phyloP scores from a whole-genome alignment of 129 eudicot genomes.

The Lonicera japonica region DNA sequence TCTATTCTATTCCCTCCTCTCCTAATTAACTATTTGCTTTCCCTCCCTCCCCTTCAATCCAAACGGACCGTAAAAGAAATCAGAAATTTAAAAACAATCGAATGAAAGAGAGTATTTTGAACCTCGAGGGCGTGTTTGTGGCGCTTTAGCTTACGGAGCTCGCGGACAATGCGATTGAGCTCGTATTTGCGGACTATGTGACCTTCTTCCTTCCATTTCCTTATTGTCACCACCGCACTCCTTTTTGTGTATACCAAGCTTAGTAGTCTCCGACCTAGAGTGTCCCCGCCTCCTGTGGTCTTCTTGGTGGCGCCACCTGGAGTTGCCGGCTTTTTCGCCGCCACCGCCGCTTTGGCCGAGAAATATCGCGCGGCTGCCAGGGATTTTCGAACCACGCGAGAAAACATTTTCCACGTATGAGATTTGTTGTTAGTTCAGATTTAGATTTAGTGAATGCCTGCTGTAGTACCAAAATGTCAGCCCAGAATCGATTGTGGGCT shows the following conservation, averaged over 20 bases:
- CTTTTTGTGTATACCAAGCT: constrained; percentile 60
- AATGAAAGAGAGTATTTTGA: no score
- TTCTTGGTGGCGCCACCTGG: constrained; percentile 8
- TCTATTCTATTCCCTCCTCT: no score
- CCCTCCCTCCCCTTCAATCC: no score
- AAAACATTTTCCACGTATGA: constrained; percentile 14
- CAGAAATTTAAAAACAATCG: no score
- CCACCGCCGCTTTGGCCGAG: constrained; percentile 35
- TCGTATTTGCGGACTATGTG: constrained; percentile 59
- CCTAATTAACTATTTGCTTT: no score
- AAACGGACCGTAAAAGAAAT: no score
- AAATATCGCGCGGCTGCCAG: constrained; percentile 46
- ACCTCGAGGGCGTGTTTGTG: constrained; percentile 93
- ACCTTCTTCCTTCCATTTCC: constrained; percentile 84
- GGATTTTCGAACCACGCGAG: constrained; percentile 43
- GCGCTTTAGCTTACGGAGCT: constrained; percentile 56
- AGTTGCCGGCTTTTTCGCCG: neutral
- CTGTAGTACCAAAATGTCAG: neutral
- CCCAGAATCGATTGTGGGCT: neutral
- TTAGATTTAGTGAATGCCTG: no score
- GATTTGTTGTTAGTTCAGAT: neutral
- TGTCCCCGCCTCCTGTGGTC: constrained; percentile 43
- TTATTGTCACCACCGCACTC: constrained; percentile 58
- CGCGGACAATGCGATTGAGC: constrained; percentile 71
- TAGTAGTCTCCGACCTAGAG: constrained; percentile 60